These are phyloP conservation scores for Tolypocladium tropicale DNA, from an alignment of 2,329 filamentous ascomycete genomes.

Conservation along the genomic window DNA sequence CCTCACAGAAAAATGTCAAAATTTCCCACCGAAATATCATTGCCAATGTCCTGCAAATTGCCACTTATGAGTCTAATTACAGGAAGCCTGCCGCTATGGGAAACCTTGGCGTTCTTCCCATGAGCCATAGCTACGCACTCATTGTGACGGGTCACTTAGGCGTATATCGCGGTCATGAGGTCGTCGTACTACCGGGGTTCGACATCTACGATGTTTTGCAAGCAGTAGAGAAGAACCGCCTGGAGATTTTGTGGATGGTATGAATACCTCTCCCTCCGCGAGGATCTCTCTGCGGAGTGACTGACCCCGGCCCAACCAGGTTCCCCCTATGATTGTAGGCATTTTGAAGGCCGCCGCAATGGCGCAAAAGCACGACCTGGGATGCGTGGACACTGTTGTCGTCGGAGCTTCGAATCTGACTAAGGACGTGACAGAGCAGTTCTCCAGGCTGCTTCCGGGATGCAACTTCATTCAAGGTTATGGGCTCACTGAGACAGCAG, in stretches of 20 bases:
- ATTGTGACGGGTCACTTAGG: constrained; percentile 58
- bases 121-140: constrained; percentile 70
- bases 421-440: constrained; percentile 56
- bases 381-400: constrained; percentile 53
- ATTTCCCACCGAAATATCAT: constrained; percentile 68
- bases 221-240: constrained; percentile 57
- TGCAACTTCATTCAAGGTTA: constrained; percentile 63
- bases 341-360: constrained; percentile 55
- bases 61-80: constrained; percentile 22
- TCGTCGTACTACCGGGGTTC: constrained; percentile 63
- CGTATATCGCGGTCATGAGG: constrained; percentile 60
- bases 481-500: constrained; percentile 64
- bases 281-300: background rate
- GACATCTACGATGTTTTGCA: constrained; percentile 53
- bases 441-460: constrained; percentile 48
- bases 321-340: constrained; percentile 68
- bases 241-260: constrained; percentile 56
- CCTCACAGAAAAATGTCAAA: constrained; percentile 61
- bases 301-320: background rate
- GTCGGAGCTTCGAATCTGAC: constrained; percentile 73
- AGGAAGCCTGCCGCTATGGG: background rate
- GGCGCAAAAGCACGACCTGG: constrained; percentile 60
- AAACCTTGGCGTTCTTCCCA: constrained; percentile 55
- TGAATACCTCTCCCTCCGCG: background rate
- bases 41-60: constrained; percentile 57